Evolutionary conservation across 1,284 basidiomycete genomes (phyloP), one percentile per base, ranked within the genome.

Genomic region (Boletus semigastroideus): DNA sequence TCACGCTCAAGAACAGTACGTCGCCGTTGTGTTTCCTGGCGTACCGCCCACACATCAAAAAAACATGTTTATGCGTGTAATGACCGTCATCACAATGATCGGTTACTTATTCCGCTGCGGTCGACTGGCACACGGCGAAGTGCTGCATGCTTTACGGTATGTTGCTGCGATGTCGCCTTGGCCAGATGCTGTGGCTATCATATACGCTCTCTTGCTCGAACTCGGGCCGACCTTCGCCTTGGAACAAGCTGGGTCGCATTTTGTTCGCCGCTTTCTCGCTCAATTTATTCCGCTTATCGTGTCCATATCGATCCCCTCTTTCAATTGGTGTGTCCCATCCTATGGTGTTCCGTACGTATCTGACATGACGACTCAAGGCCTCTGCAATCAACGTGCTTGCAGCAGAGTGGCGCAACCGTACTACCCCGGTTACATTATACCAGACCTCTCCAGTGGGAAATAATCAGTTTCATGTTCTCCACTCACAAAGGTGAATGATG

Each of bases 201-300:
- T 55, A 42, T 63, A 61, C 33, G 41, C 53, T 5, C n/a, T 66
- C 12, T 45, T 63, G 42, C 41, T 52, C 37, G 17, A 48, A 38
- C 51, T 68, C 2, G 65, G 62, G 16, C 53, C 54, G 5, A 34
- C 11, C 14, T 55, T 68, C 42, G 50, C 46, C 13, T 22, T 49
- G 41, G 40, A 56, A 42, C 42, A 16, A 28, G 22, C 46, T 30
- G 55, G 53, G 12, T 51, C 47, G 48, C 16, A 27, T 19, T 61
- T 68, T 34, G 17, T 59, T 17, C 52, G 49, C 22, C n/a, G 17
- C 37, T 49, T 67, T 46, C 50, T 65, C 7, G 16, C 41, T 25
- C 43, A 53, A 14, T 43, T 57, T 28, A 11, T 22, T 5, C 55
- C 47, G 17, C 30, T 57, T 7, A 51, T 52, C 28, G 19, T 17